Base-by-base conservation (phyloP, 2,329 filamentous ascomycete genomes). In the Calcarisporium arbuscula region DNA sequence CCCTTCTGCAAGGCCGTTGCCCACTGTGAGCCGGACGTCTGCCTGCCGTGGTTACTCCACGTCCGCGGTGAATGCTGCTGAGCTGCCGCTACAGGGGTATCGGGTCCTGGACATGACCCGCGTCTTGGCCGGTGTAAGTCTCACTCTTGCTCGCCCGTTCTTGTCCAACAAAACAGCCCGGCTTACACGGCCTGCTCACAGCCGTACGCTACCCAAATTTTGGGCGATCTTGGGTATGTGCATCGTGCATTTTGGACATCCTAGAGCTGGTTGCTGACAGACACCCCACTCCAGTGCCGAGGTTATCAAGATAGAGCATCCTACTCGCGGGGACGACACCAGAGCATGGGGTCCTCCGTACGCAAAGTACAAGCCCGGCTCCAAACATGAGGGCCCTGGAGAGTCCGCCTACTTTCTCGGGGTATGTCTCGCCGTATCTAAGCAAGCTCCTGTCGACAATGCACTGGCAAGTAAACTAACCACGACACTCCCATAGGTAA, bases 251-350 rank as follows among this genome's bases (percentile, higher is more conserved):
- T 5, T 36, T 8, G 9, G 3, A 8, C 3, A 6, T 14, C 12
- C 10, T 9, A 10, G 8, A 32, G 12, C 16, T 5, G 20, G 20
- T 22, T 23, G 30, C 31, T 38, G 10, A 23, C 23, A 20, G 5
- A 14, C 25, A 20, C 28, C 14, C 17, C 19, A 4, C 25, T 25
- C 15, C 35, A 94, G 88, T 44, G 92, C 92, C 46, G 90, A 98
- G 58, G 80, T 98, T 20, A 95, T 98, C 64, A 98, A 98, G 62
- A 77, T 98, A 42, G 92, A 98, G 61, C 92, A 98, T 60, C 92
- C 92, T 5, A 78, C 78, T 5, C 75, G 86, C 38, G 92, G 86
- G 23, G 92, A 98, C 56, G 92, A 98, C 56, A 98, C 92, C 8
- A 71, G 92, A 51, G 89, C 89, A 32, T 98, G 92, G 92, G 92